These are phyloP conservation scores for Rutstroemia sp. DNA, from an alignment of 2,329 filamentous ascomycete genomes.

Conservation along the genomic window DNA sequence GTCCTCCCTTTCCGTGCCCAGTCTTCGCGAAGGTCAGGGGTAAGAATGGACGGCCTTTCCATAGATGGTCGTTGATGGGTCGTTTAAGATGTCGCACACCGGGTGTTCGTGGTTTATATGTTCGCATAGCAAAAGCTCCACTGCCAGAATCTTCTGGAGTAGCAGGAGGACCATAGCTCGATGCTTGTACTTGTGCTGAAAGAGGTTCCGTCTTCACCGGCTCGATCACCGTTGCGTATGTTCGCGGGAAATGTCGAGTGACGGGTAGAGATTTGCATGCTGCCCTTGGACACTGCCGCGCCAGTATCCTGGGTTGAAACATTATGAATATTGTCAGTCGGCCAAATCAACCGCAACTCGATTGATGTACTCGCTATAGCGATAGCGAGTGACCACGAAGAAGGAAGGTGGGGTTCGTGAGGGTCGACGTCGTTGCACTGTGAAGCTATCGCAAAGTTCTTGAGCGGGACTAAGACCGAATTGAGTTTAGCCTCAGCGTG, in stretches of 20 bases:
- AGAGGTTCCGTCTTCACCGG: slow-evolving; percentile 31
- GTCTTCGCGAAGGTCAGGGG: slow-evolving; percentile 87
- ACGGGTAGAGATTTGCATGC: slow-evolving; percentile 40
- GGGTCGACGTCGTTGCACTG: slow-evolving; percentile 1
- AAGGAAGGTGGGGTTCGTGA: background rate
- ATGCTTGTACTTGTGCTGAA: slow-evolving; percentile 30
- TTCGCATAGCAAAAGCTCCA: slow-evolving; percentile 49
- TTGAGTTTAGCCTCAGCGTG: background rate
- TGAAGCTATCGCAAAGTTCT: slow-evolving; percentile 8
- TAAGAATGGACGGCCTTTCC: slow-evolving; percentile 81
- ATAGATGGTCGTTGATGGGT: slow-evolving; percentile 92
- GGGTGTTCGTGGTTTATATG: slow-evolving; percentile 89
- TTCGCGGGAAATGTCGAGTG: slow-evolving; percentile 36
- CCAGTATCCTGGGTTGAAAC: slow-evolving; percentile 59
- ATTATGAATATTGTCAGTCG: slow-evolving; percentile 34
- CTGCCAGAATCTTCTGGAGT: slow-evolving; percentile 32
- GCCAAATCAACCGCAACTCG: slow-evolving; percentile 1
- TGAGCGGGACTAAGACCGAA: background rate
- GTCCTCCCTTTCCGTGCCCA: slow-evolving; percentile 84
- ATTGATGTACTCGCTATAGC: slow-evolving; percentile 11
- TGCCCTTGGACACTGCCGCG: slow-evolving; percentile 36
- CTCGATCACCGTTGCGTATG: slow-evolving; percentile 43
- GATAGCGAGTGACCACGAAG: slow-evolving; percentile 4
- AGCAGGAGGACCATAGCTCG: slow-evolving; percentile 38
- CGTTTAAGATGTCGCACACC: slow-evolving; percentile 86